phyloP scores from a whole-genome alignment of 495 filamentous ascomycete genomes.

The Penicillium desertorum region DNA sequence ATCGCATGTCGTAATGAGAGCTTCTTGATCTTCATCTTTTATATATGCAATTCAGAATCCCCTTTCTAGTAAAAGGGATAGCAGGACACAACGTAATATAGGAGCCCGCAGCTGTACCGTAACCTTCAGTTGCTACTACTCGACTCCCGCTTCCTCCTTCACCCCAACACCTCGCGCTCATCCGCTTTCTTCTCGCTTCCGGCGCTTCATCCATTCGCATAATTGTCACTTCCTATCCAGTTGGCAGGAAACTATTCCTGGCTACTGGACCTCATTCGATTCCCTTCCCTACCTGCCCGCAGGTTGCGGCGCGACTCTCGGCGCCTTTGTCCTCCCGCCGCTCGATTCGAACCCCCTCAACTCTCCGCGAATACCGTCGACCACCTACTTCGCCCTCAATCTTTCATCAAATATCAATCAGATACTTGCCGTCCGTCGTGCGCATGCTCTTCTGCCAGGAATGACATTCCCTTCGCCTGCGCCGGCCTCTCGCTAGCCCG shows the following conservation, averaged over 20 bases:
- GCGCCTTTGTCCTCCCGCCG: conserved; percentile 41
- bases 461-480: conserved; percentile 46
- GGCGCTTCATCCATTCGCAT: conserved; percentile 25
- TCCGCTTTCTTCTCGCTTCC: conserved; percentile 19
- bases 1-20: not conserved
- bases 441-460: conserved; percentile 41
- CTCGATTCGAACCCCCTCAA: conserved; percentile 38
- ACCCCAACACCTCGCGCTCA: conserved; percentile 18
- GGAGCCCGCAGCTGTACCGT: conserved; percentile 22
- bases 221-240: conserved; percentile 18
- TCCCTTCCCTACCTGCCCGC: conserved; percentile 26
- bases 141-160: conserved; percentile 27
- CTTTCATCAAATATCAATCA: conserved; percentile 24
- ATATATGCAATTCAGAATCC: not conserved
- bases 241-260: conserved; percentile 25
- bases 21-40: too few relatives aligned
- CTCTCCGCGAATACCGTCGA: conserved; percentile 38
- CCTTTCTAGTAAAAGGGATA: not conserved
- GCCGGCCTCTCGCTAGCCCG: conserved; percentile 51
- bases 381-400: conserved; percentile 23
- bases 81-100: conserved; percentile 7
- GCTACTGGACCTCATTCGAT: conserved; percentile 23
- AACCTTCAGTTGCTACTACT: conserved; percentile 24
- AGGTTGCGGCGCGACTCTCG: conserved; percentile 39
- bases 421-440: conserved; percentile 29